Conservation (phyloP, 2,329 filamentous ascomycete species). For the Pseudopyricularia cyperi region DNA sequence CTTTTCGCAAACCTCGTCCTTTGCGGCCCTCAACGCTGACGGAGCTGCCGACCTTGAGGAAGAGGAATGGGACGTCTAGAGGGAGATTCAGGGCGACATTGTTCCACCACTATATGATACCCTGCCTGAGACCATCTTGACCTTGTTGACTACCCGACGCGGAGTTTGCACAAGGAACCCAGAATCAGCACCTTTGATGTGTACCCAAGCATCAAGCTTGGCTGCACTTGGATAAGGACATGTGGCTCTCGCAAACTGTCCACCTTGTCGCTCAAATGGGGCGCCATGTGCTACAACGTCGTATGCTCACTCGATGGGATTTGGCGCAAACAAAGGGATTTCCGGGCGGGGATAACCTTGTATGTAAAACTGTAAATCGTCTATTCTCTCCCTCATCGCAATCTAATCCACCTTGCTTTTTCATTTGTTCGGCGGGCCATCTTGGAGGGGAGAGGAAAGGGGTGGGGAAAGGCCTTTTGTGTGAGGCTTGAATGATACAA, state of each 20-base stretch:
- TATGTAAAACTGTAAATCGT: background rate
- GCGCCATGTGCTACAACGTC: background rate
- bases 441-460: no score
- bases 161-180: background rate
- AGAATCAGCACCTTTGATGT: background rate
- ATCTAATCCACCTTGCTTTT: background rate
- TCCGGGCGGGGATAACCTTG: background rate
- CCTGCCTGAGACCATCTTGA: background rate
- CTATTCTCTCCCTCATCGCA: background rate
- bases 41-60: slow-evolving; percentile 25
- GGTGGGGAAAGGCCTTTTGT: no score
- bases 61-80: slow-evolving; percentile 38
- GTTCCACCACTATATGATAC: background rate
- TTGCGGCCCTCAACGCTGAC: slow-evolving; percentile 33
- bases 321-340: background rate
- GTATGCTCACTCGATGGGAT: background rate
- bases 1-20: slow-evolving; percentile 28
- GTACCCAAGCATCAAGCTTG: background rate
- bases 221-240: background rate
- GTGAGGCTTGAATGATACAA: background rate
- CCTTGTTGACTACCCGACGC: background rate
- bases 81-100: no score
- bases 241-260: background rate
- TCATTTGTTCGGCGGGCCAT: background rate
- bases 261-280: background rate